Evolutionary conservation across 306 rosid genomes (phyloP).

Genomic region (Cucurbita pepo): DNA sequence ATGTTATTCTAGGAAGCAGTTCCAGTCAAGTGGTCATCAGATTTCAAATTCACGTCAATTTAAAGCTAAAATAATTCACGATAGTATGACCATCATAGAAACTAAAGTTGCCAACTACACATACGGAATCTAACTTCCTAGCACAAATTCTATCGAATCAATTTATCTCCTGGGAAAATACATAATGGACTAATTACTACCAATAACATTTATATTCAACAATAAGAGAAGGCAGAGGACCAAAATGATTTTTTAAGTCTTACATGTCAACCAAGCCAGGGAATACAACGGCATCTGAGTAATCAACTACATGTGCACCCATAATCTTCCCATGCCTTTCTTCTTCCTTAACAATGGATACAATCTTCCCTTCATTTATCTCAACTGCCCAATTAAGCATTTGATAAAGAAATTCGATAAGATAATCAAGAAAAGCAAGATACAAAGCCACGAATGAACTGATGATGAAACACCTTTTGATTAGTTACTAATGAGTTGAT

Average conservation of each 20-base stretch:
- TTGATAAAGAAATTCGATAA: neutral
- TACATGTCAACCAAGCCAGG: slow-evolving; percentile 95
- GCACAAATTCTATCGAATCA: neutral
- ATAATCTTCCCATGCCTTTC: slow-evolving; percentile 21
- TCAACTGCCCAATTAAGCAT: slow-evolving; percentile 45
- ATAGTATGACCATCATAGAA: neutral
- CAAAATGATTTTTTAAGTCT: slow-evolving; percentile 10
- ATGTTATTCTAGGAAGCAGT: neutral
- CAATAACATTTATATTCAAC: neutral
- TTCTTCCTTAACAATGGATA: slow-evolving; percentile 43
- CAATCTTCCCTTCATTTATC: slow-evolving; percentile 57
- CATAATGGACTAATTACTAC: neutral
- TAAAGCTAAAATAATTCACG: neutral
- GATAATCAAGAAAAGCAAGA: neutral
- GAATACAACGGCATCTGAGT: slow-evolving; percentile 74
- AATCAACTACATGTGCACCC: slow-evolving; percentile 38
- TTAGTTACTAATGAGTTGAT: neutral
- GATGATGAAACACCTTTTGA: neutral
- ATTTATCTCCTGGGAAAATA: neutral
- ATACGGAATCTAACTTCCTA: neutral
- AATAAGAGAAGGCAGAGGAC: neutral
- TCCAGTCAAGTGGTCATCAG: neutral
- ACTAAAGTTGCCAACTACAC: neutral
- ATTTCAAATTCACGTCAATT: neutral
- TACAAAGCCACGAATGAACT: neutral